Evolutionary conservation across 768 basidiomycete species (phyloP), one percentile per base, ranked within the genome.

Genomic region (Lactarius quietus): DNA sequence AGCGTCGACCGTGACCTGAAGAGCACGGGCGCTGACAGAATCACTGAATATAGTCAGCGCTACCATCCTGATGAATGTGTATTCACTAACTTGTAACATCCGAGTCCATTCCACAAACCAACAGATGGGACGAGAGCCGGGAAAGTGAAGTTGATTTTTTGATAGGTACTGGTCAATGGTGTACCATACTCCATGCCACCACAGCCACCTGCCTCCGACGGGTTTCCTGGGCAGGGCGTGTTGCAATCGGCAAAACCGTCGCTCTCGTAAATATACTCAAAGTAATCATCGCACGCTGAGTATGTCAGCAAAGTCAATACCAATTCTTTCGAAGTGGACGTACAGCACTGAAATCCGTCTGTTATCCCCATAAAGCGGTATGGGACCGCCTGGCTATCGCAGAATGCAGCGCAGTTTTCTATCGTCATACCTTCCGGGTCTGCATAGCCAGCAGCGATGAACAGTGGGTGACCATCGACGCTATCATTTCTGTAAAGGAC

Each of bases 341-440:
- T 73, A 86, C 86, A 86, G 76, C 85, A 87, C 73, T 86, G 81
- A 60, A 80, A 76, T 29, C 79, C 82, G 66, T 80, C 90, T 74
- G 91, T 89, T 14, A 85, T 79, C 6, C 90, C 90, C 23, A 89
- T 87, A 68, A 82, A 89, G 64, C 86, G 74, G 72, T 78, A 89
- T 18, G 53, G 28, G 20, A 9, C 29, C 15, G 74, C 67, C 60
- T 79, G 74, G 23, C 75, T 57, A 39, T 78, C 75, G 72, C 82
- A 83, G 67, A 76, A 82, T 57, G n/a, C 70, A 66, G 81, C 72
- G 69, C 82, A 83, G 5, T 73, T 69, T 69, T 81, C 85, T 36
- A 84, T 78, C 6, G 89, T 90, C 86, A 90, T 90, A 28, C 75
- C 76, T 6, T 75, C 77, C n/a, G 80, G 74, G 68, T 79, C 78